phyloP scores from a whole-genome alignment of 306 rosid genomes.

The Cyamopsis tetragonoloba region DNA sequence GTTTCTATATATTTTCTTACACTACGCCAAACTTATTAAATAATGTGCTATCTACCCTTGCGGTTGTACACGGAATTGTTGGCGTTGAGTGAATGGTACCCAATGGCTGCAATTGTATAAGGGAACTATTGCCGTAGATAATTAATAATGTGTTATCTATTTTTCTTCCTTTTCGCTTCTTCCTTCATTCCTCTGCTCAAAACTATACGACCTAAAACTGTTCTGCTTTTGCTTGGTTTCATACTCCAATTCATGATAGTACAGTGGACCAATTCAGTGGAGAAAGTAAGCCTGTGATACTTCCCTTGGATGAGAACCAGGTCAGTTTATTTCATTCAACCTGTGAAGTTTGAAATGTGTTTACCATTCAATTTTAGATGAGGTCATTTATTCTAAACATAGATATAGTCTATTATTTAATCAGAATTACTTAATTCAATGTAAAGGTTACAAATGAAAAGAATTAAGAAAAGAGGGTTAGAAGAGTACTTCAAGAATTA shows the following conservation, averaged over 20 bases:
- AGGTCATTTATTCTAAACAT: background rate
- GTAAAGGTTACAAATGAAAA: background rate
- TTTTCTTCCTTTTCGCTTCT: too few species aligned
- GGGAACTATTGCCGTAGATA: too few species aligned
- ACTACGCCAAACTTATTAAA: too few species aligned
- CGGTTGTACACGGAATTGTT: too few species aligned
- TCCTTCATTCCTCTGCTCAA: too few species aligned
- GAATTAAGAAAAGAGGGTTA: background rate
- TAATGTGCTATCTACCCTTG: too few species aligned
- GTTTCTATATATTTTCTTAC: too few species aligned
- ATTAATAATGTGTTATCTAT: too few species aligned
- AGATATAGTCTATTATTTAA: background rate
- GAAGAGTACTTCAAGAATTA: background rate
- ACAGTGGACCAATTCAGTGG: constrained; percentile 93
- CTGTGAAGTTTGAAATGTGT: too few species aligned
- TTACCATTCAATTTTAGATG: background rate
- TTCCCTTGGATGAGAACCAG: constrained; percentile 78
- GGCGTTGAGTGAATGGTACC: too few species aligned
- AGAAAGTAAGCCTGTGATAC: constrained; percentile 77
- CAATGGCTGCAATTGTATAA: too few species aligned
- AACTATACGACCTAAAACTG: background rate
- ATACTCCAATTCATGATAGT: constrained; percentile 38
- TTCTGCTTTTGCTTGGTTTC: constrained; percentile 22
- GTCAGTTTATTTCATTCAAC: constrained; percentile 48
- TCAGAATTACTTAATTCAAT: background rate